Base-by-base conservation (phyloP, 768 basidiomycete genomes). In the Mycena sanguinolenta region DNA sequence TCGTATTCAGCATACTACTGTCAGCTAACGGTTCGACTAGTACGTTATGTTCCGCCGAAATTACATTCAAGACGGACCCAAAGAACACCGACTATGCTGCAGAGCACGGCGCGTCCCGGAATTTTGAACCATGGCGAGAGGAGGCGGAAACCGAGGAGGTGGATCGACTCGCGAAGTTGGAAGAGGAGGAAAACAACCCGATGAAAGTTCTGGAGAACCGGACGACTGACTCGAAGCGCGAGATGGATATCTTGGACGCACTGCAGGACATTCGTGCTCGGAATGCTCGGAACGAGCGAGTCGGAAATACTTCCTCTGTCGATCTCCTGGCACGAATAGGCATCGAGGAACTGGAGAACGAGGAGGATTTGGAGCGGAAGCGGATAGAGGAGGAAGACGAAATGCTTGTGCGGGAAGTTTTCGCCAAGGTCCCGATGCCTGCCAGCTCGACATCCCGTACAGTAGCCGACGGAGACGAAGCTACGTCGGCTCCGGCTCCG, bases 61-160 rank as follows among this genome's bases (percentile, higher is more conserved):
- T 99, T 73, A 99, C 98, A 0, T 99, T 99, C 91, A 99, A 99
- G 81, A 99, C 98, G 0, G 97, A 99, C 78, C 97, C 97, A 23
- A 97, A 97, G 87, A 96, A 98, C 78, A 97, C 96, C 0, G 96
- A 97, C 79, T 97, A 97, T 74, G 49, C 86, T 23, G 95, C 95
- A 50, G 97, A 99, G 82, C 97, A 98, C 77, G 98, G 98, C 34
- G 98, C 98, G 32, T 96, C 94, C 5, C 90, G 98, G 6, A 99
- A 99, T 79, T 99, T 98, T 77, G 98, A 99, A 82, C 96, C 96
- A 16, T 99, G 97, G 97, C 83, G 95, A 75, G 95, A 96, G 64
- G 92, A 95, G 77, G 75, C 86, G 73, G 92, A 88, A 0, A 89
- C 86, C 2, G 90, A 95, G 74, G 94, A 95, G 76, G 92, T 92